phyloP scores from a whole-genome alignment of 805 yeast genomes.

The Metschnikowia shivogae region DNA sequence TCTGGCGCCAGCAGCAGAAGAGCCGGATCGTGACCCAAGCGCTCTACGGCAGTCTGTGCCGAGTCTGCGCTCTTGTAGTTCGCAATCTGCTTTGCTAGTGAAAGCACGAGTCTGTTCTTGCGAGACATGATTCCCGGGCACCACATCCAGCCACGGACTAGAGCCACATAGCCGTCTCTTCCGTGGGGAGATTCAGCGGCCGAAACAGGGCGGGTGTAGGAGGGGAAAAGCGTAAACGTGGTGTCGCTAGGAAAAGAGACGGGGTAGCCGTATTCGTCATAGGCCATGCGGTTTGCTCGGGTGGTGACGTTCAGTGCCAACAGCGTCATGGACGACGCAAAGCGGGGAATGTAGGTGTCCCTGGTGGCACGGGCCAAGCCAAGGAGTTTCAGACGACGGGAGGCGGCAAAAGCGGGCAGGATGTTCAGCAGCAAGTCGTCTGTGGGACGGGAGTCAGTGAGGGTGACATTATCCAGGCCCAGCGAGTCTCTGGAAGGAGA shows the following conservation, averaged over 20 bases:
- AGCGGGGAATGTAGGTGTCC: constrained; percentile 52
- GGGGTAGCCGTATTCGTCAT: constrained; percentile 18
- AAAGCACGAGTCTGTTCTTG: constrained; percentile 63
- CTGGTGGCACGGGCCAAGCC: constrained; percentile 54
- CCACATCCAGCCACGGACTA: constrained; percentile 68
- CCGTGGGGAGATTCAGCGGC: constrained; percentile 13
- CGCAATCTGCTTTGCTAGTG: constrained; percentile 65
- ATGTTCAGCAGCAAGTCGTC: constrained; percentile 5
- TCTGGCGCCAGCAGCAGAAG: constrained; percentile 6
- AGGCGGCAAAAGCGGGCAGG: constrained; percentile 8
- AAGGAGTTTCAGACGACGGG: constrained; percentile 43
- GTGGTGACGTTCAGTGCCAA: constrained; percentile 44
- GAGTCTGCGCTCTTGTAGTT: constrained; percentile 30
- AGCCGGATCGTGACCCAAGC: constrained; percentile 10
- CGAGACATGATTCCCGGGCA: constrained; percentile 69
- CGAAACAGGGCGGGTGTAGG: constrained; percentile 29
- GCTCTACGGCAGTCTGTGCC: constrained; percentile 15
- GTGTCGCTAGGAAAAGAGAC: constrained; percentile 51
- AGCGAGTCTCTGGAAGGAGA: not conserved
- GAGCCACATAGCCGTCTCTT: constrained; percentile 43
- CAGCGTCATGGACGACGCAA: constrained; percentile 46
- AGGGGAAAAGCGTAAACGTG: constrained; percentile 46
- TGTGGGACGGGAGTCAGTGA: not conserved
- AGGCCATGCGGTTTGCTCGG: constrained; percentile 16
- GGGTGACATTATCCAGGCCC: constrained; percentile 1